Base-by-base conservation (phyloP, 2,329 filamentous ascomycete genomes). In the Botrytis hyacinthi region DNA sequence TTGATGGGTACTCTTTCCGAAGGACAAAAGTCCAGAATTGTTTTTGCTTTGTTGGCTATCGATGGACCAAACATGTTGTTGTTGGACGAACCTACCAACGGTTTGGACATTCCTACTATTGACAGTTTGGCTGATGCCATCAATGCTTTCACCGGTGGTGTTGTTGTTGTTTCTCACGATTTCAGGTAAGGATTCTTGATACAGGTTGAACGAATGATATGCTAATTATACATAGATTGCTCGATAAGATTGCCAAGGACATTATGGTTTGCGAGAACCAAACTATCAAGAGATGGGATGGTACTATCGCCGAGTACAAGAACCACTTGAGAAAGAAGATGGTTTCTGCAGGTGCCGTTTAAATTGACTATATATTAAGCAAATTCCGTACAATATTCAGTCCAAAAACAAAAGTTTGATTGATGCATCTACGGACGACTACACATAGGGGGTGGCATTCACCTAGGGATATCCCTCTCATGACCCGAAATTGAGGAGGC, bases 161-260 rank as follows among this genome's bases (percentile, higher is more conserved):
- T 98, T 70, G 93, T 98, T 71, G 95, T 98, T 77, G 96, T 99
- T 73, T 97, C 93, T 80, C 96, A 99, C 92, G 96, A 99, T 84
- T 99, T 99, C 90, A 92, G 94, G 94, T 97, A 90, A 83, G 91
- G 80, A 35, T 72, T 20, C 51, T 9, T n/a, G 16, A 10, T 22
- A 12, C 10, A 29, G 29, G 29, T 16, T 26, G 46, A 62, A 44
- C 18, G 26, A 26, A 46, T 20, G 4, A 51, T 8, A 40, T 72
- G 75, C 84, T 85, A 80, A 86, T 78, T 75, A n/a, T 73, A 67
- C 48, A 62, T 68, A 79, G 97, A 95, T 87, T 99, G 81, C 91
- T 99, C 78, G 96, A 99, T 90, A 98, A 97, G 88, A 98, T 99
- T 83, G 96, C 96, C 80, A 99, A 99, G 89, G 94, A 99, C 84